Evolutionary conservation across 169 alveolate genomes (phyloP), one percentile per base, ranked within the genome.

Genomic region (Plasmodium ovale): DNA sequence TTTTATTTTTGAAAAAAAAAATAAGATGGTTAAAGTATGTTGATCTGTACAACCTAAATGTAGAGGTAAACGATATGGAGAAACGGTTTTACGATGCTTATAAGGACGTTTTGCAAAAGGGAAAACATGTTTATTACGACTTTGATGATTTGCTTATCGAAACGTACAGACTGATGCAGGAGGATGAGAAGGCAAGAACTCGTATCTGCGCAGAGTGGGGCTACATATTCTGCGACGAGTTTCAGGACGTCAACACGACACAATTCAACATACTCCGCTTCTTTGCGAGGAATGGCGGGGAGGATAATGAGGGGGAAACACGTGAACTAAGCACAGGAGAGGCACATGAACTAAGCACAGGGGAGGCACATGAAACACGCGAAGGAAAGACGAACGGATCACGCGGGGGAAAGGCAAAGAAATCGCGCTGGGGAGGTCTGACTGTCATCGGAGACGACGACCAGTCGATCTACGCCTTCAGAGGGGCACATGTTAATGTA

Each of bases 371-470:
- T 14, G 6, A 3, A 2, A 7, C 71, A 29, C 12, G 14, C 9
- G 56, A 65, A 37, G 21, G 37, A 1, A 33, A 62, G 2, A 29
- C 16, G 4, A 9, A 31, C 4, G 56, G 29, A 6, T 16, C 25
- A 16, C 9, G 27, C 1, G 16, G 16, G n/a, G 33, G 7, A 1
- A 31, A 47, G 2, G 1, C 51, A 25, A 0, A 12, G 0, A 33
- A 35, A 19, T 7, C 27, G 16, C 1, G 71, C 1, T 56, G 42
- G 1, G 73, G 92, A 42, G 88, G 93, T n/a, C 85, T 92, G 25
- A 92, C 95, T 27, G 94, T 92, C n/a, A 93, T 93, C 10, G 97
- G 97, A 23, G 97, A 94, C 64, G 97, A 94, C 87, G 94, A 87
- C 39, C 97, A 95, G 68, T 87, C 95, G 23, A 95, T 95, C 19